Evolutionary conservation across 192 early-diverging fungal genomes (phyloP).

Genomic region (Paraglomus brasilianum): DNA sequence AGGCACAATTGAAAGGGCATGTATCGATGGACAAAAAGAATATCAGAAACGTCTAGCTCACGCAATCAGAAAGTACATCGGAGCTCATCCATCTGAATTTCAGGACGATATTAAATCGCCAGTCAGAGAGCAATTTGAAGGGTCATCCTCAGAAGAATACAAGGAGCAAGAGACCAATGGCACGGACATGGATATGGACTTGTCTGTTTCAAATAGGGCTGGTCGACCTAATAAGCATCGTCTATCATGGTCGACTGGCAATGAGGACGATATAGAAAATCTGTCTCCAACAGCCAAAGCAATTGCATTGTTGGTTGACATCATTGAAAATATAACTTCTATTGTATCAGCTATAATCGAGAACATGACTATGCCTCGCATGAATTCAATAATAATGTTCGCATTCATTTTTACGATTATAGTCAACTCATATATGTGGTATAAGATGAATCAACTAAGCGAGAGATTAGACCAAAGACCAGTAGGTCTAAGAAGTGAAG

Average conservation of each 20-base stretch:
- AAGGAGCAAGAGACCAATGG: too few species aligned
- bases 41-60: constrained; percentile 47
- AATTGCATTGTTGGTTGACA: not conserved
- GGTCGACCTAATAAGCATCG: not conserved
- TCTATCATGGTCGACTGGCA: not conserved
- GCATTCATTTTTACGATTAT: constrained; percentile 2
- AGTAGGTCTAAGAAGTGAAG: too few species aligned
- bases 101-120: not conserved
- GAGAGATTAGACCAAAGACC: too few species aligned
- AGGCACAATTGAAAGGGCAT: constrained; percentile 55
- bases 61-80: constrained; percentile 42
- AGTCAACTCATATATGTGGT: constrained; percentile 13
- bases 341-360: not conserved
- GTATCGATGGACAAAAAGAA: constrained; percentile 44
- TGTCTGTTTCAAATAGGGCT: too few species aligned
- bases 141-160: not conserved
- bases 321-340: not conserved
- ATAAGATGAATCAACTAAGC: too few species aligned
- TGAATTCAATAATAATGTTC: not conserved
- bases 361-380: constrained; percentile 1
- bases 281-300: not conserved
- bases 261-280: not conserved
- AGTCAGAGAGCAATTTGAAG: not conserved
- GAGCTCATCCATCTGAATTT: constrained; percentile 44
- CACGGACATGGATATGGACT: too few species aligned